A percentile compares a stretch with the other conserved stretches of the same genome.
These are phyloP conservation scores for Nepenthes alata DNA, from an alignment of 179 eudicot species.

Conservation along the genomic window DNA sequence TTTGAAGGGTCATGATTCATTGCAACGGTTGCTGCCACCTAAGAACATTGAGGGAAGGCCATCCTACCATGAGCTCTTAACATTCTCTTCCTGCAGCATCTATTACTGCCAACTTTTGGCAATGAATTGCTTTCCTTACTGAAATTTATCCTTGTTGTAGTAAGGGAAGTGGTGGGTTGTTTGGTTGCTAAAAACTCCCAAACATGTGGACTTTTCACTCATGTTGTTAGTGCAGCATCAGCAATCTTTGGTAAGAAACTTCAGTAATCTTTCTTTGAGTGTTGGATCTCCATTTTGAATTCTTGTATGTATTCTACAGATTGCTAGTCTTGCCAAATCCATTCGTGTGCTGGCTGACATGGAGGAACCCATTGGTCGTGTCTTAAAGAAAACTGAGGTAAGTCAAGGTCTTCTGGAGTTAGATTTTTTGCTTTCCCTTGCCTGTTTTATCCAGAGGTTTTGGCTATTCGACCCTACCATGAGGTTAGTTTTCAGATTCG, in stretches of 20 bases:
- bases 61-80: too few relatives aligned
- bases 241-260: neutral
- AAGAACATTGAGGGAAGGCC: too few relatives aligned
- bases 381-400: slow-evolving; percentile 71
- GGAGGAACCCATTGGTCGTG: slow-evolving; percentile 83
- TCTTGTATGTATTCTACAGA: slow-evolving; percentile 18
- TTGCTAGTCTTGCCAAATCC: slow-evolving; percentile 68
- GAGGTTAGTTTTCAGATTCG: too few relatives aligned
- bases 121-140: too few relatives aligned
- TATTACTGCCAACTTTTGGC: too few relatives aligned
- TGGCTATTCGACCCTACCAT: too few relatives aligned
- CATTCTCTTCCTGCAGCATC: neutral
- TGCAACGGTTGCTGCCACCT: too few relatives aligned
- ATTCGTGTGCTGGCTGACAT: slow-evolving; percentile 74
- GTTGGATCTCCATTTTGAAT: neutral
- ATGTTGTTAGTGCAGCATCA: neutral
- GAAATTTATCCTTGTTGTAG: neutral
- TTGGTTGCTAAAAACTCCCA: neutral
- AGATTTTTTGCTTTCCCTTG: neutral
- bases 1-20: too few relatives aligned
- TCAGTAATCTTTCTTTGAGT: neutral
- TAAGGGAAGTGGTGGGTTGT: neutral
- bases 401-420: neutral
- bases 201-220: too few relatives aligned
- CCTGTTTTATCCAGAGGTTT: too few relatives aligned